Evolutionary conservation across 768 basidiomycete species (phyloP).

Genomic region (Suillus lakei): DNA sequence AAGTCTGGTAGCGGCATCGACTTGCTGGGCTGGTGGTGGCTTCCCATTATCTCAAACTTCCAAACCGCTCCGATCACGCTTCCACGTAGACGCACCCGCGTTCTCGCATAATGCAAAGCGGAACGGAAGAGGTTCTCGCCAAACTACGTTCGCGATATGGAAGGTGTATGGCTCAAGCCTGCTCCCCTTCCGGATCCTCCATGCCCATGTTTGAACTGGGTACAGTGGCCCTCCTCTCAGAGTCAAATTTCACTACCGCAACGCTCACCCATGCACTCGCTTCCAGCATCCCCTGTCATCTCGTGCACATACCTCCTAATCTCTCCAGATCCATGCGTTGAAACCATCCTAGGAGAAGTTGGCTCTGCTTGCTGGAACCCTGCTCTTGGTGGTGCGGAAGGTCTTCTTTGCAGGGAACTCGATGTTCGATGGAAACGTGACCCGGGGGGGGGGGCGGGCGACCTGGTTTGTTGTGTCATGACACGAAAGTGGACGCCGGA

Average conservation of each 20-base stretch:
- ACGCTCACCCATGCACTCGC: constrained; percentile 73
- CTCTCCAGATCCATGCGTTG: constrained; percentile 3
- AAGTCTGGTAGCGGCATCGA: constrained; percentile 90
- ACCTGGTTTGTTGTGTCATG: constrained; percentile 46
- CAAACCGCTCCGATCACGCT: constrained; percentile 16
- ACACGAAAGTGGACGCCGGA: constrained; percentile 29
- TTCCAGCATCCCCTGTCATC: constrained; percentile 77
- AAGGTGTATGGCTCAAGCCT: constrained; percentile 66
- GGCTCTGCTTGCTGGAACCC: constrained; percentile 72
- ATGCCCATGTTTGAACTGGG: constrained; percentile 9
- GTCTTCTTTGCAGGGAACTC: constrained; percentile 61
- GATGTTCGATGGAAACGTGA: constrained; percentile 71
- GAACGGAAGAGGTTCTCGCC: constrained; percentile 83
- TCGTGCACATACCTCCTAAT: constrained; percentile 72
- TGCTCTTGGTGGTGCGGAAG: constrained; percentile 57
- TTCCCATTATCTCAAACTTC: constrained; percentile 46
- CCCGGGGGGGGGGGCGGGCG: constrained; percentile 22
- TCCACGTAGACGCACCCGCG: constrained; percentile 61
- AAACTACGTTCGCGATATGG: constrained; percentile 84
- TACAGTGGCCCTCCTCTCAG: constrained; percentile 74
- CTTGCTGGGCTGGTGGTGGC: constrained; percentile 92
- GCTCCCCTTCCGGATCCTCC: not conserved
- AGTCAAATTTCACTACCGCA: constrained; percentile 77
- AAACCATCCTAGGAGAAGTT: constrained; percentile 27
- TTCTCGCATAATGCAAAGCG: constrained; percentile 91